Base-by-base conservation (phyloP, 768 basidiomycete genomes). In the Hypholoma fasciculare region DNA sequence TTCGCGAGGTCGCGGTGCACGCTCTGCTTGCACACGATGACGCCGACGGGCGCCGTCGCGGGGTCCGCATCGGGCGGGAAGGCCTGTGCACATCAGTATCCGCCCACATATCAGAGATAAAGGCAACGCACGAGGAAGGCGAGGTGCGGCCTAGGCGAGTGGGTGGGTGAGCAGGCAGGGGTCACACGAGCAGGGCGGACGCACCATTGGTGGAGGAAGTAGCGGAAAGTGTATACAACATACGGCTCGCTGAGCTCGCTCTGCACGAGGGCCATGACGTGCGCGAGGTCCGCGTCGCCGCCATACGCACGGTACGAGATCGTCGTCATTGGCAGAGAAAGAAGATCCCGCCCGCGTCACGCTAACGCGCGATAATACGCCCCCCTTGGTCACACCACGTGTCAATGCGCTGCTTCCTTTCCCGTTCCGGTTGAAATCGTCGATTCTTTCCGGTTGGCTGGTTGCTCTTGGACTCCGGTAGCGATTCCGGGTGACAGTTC, bases 21-120 rank as follows among this genome's bases (percentile, higher is more conserved):
- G 65, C 94, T 94, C 74, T 97, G 96, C 79, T 98, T 99, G 84
- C 94, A 97, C 19, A 99, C 90, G 59, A 99, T 93, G 14, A 93
- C 92, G 27, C 94, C 97, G 60, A 98, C 84, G 16, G 95, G 92
- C 26, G 74, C 76, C 9, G 81, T 68, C 37, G 49, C 44, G 30
- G 49, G 47, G 7, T 3, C 16, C 8, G 54, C 19, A 30, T 27
- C 27, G 12, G 34, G n/a, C 27, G 54, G 34, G 17, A 37, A 55
- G 2, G 54, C 51, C 51, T 52, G 36, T n/a, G 12, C 16, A 27
- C 2, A 20, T 49, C 37, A 52, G 12, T 19, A 14, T 16, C 11
- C 2, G 47, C 12, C 11, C 14, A 20, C 23, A 36, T 11, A 42
- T 16, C 7, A 23, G 23, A 23, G 23, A 23, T 27, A 4, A 19